These are phyloP conservation scores for Fusarium bulbicola DNA, from an alignment of 2,329 filamentous ascomycete species.

Conservation along the genomic window DNA sequence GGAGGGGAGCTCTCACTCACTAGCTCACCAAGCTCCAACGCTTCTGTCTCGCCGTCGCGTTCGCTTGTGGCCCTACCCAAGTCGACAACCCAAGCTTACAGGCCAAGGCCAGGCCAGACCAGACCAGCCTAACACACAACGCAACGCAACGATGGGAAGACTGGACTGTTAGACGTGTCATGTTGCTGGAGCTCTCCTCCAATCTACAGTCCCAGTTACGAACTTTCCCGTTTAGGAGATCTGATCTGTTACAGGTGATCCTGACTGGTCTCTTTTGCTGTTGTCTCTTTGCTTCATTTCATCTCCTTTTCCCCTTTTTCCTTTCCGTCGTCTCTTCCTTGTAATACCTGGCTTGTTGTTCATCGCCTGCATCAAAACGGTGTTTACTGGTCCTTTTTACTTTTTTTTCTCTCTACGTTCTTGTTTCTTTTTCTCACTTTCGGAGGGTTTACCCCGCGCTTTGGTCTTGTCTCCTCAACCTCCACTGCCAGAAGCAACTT, in stretches of 20 bases:
- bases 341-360: neutral
- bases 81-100: slow-evolving; percentile 4
- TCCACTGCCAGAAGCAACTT: neutral
- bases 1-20: slow-evolving; percentile 2
- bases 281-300: slow-evolving; percentile 12
- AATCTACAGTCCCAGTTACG: slow-evolving; percentile 19
- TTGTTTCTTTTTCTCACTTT: slow-evolving; percentile 12
- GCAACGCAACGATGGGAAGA: slow-evolving; percentile 7
- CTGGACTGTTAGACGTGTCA: slow-evolving; percentile 19
- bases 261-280: slow-evolving; percentile 9
- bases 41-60: slow-evolving; percentile 3
- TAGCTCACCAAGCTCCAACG: slow-evolving; percentile 3
- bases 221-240: slow-evolving; percentile 18
- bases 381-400: neutral
- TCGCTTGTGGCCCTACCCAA: slow-evolving; percentile 30
- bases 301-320: slow-evolving; percentile 1
- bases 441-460: neutral
- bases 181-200: slow-evolving; percentile 18
- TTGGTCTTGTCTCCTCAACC: neutral
- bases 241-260: slow-evolving; percentile 19
- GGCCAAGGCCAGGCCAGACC: neutral
- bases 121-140: neutral
- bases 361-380: slow-evolving; percentile 20
- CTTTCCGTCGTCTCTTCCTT: slow-evolving; percentile 2
- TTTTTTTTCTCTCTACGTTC: neutral